Evolutionary conservation across 345 rosid species (phyloP), one percentile per base, ranked within the genome.

Genomic region (Excoecaria agallocha): DNA sequence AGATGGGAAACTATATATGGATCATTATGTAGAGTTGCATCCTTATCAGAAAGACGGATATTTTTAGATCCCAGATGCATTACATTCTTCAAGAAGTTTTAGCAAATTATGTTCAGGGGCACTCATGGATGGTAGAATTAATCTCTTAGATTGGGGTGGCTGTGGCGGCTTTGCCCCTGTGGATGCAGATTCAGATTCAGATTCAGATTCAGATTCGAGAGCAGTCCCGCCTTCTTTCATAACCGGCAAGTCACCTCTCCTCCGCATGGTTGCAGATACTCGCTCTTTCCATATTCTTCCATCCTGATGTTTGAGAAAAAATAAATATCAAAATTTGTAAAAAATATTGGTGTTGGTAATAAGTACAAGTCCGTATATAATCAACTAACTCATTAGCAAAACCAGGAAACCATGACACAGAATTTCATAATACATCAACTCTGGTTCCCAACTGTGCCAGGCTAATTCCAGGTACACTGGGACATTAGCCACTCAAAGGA

Each of bases 261-360:
- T 86, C 65, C 86, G 80, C 81, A 78, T 82, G 7, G 83, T 81
- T 1, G 92, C 92, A 0, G 98, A 86, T 43, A 87, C 93, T 70
- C 94, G 82, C 85, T 94, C 96, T 78, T 94, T 94, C 98, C 98
- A 94, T 71, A 92, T 54, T 87, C 96, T 89, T 70, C 97, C 98
- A 79, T 94, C 98, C 98, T 91, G 81, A 73, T 71, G 19, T 71
- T 58, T 57, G 69, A 66, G 37, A 8, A 57, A 20, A 60, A 55
- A n/a, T n/a, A 68, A n/a, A 59, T 38, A 58, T 71, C 55, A 67
- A 49, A 64, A 70, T 59, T 73, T 59, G 54, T n/a, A 67, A 57
- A 70, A 48, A 41, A 22, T 17, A 45, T n/a, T 9, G 24, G 39
- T 25, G 15, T 20, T 48, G 4, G 6, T 10, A 19, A 43, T 25